Evolutionary conservation across 1,284 basidiomycete species (phyloP), one percentile per base, ranked within the genome.

Genomic region (Ceratobasidium theobromae): DNA sequence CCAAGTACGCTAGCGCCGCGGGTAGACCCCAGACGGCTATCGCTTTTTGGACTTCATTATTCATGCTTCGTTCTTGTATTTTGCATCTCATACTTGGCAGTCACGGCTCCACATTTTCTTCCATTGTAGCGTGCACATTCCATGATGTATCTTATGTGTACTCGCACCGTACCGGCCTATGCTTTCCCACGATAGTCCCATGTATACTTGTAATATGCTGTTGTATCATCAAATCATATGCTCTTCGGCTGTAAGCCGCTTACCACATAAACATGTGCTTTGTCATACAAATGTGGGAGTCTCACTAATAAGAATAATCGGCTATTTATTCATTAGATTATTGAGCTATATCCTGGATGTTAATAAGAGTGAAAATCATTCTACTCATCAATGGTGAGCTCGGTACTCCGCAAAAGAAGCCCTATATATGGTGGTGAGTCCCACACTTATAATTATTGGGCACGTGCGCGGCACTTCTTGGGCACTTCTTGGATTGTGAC

Each of bases 141-240:
- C n/a, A 58, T 40, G n/a, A 11, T 58, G 30, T 58, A 58, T 58
- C 25, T n/a, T 28, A 46, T 28, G 28, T 58, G 25, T 32, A 41
- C 23, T 55, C 9, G 40, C 53, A 4, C 3, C 43, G 40, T 55
- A 25, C 4, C 40, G 32, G 35, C 35, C 16, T 35, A 43, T 55
- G 35, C 40, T 25, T 5, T 55, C 25, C 18, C 25, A 12, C 4
- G 21, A 38, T 16, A 9, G 4, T 6, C 52, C 14, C n/a, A 2
- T 35, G 40, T 41, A 18, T 55, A 16, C 25, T 41, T 45, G 38
- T 38, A 40, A 16, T 55, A 55, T 55, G 53, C 27, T 38, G 9
- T 38, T 8, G 9, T 16, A 16, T 38, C 8, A 38, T 16, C 8
- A 38, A 8, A 8, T 38, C 16, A 38, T 38, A 16, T 8, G 8